phyloP scores from a whole-genome alignment of 164 flowering plant genomes.

The Magnolia changhungtana region DNA sequence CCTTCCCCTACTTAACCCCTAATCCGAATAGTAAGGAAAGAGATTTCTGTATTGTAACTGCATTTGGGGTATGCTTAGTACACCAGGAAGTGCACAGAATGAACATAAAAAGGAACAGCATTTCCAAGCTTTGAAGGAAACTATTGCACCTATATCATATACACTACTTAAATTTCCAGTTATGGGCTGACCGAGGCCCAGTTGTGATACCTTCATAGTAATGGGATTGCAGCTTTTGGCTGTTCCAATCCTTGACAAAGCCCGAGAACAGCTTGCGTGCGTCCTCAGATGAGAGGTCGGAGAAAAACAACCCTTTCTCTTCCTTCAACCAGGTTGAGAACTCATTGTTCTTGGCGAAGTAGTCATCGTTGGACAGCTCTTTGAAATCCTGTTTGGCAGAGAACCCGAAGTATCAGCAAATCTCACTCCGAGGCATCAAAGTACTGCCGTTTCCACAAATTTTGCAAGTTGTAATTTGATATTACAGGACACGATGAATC shows the following conservation, averaged over 20 bases:
- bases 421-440: not conserved
- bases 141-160: not conserved
- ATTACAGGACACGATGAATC: not conserved
- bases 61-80: too few species aligned
- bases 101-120: not conserved
- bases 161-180: slow-evolving; percentile 56
- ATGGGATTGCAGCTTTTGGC: slow-evolving; percentile 52
- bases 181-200: slow-evolving; percentile 72
- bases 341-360: slow-evolving; percentile 82
- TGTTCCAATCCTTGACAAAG: slow-evolving; percentile 76
- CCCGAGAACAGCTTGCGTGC: slow-evolving; percentile 57
- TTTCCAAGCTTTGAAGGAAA: not conserved
- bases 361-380: slow-evolving; percentile 70
- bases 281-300: slow-evolving; percentile 74
- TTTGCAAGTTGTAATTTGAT: not conserved
- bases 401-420: not conserved
- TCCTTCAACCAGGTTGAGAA: slow-evolving; percentile 90
- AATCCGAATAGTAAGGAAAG: too few species aligned
- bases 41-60: too few species aligned
- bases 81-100: too few species aligned
- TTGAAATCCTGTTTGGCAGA: slow-evolving; percentile 23
- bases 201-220: slow-evolving; percentile 75
- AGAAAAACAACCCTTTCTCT: slow-evolving; percentile 56
- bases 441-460: not conserved
- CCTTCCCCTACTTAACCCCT: too few species aligned